Percentiles rank a stretch among this genome's conserved stretches.
Conservation (phyloP, 192 early-diverging fungal genomes). For the Dissophora globulifera region DNA sequence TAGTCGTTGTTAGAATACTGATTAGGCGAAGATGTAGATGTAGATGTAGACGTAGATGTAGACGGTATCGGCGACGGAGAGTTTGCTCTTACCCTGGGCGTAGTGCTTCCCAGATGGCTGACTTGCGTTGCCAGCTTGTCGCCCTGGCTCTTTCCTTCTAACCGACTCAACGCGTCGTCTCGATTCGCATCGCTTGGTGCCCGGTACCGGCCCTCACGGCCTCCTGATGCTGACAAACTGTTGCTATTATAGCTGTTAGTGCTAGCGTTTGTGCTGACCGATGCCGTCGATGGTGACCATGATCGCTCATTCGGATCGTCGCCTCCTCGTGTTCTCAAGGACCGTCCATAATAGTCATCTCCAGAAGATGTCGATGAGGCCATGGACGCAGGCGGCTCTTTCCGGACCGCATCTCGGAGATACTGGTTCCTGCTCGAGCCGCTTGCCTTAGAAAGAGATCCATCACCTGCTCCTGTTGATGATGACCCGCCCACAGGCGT, state of each 20-base stretch:
- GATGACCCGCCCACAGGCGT: constrained; percentile 5
- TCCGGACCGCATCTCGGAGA: constrained; percentile 6
- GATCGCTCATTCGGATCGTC: constrained; percentile 6
- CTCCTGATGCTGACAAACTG: neutral
- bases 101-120: constrained; percentile 46
- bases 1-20: constrained; percentile 3
- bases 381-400: constrained; percentile 6
- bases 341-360: constrained; percentile 29
- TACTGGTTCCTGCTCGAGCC: constrained; percentile 24
- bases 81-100: constrained; percentile 25
- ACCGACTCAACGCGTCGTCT: constrained; percentile 45
- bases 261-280: neutral
- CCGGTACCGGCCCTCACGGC: constrained; percentile 12
- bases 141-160: constrained; percentile 41
- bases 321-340: constrained; percentile 2
- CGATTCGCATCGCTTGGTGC: constrained; percentile 42
- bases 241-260: constrained; percentile 22
- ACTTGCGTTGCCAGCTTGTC: constrained; percentile 36
- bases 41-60: neutral
- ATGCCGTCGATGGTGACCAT: constrained; percentile 12
- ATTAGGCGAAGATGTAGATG: constrained; percentile 2
- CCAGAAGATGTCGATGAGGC: constrained; percentile 8
- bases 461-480: too few species aligned
- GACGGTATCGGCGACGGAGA: constrained; percentile 12
- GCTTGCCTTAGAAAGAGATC: constrained; percentile 18